Evolutionary conservation across 139 green algal genomes (phyloP).

Genomic region (Desmodesmus armatus): DNA sequence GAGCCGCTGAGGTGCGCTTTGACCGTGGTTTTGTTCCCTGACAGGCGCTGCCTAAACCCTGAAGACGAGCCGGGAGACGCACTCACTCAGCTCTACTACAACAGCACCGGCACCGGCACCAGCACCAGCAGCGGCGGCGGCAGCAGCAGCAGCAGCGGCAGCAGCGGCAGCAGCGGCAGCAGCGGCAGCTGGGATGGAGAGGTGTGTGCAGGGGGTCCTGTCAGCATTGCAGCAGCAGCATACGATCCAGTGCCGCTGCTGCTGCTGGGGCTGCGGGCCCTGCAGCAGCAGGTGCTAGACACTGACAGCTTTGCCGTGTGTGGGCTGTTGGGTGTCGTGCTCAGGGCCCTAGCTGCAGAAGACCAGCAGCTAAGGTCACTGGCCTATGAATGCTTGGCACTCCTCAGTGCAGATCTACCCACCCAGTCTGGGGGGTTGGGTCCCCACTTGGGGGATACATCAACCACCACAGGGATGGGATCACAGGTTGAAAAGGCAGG

Average conservation of each 20-base stretch:
- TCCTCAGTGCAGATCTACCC: background rate
- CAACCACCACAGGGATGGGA: background rate
- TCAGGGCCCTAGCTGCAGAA: slow-evolving; percentile 58
- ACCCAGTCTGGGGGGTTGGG: too few species aligned
- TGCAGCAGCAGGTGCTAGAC: slow-evolving; percentile 48
- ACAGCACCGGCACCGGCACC: background rate
- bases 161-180: slow-evolving; percentile 16
- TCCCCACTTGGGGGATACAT: too few species aligned
- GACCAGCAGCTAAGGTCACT: slow-evolving; percentile 42
- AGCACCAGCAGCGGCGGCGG: slow-evolving; percentile 21
- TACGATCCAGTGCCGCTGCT: slow-evolving; percentile 74
- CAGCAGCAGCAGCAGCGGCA: slow-evolving; percentile 27
- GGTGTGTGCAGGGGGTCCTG: slow-evolving; percentile 3
- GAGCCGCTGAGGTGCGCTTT: slow-evolving; percentile 58
- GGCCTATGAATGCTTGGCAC: background rate
- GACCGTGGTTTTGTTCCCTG: slow-evolving; percentile 58
- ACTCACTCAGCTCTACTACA: slow-evolving; percentile 11
- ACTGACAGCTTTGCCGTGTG: slow-evolving; percentile 41
- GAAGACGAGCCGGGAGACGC: slow-evolving; percentile 16
- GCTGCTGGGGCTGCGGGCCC: slow-evolving; percentile 51
- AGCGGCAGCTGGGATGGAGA: slow-evolving; percentile 22
- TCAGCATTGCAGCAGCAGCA: slow-evolving; percentile 24
- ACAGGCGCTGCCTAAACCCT: slow-evolving; percentile 49
- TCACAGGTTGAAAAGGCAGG: background rate
- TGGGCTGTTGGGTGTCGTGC: slow-evolving; percentile 65